Evolutionary conservation across 805 yeast species (phyloP).

Genomic region (Sugiyamaella valdiviana): DNA sequence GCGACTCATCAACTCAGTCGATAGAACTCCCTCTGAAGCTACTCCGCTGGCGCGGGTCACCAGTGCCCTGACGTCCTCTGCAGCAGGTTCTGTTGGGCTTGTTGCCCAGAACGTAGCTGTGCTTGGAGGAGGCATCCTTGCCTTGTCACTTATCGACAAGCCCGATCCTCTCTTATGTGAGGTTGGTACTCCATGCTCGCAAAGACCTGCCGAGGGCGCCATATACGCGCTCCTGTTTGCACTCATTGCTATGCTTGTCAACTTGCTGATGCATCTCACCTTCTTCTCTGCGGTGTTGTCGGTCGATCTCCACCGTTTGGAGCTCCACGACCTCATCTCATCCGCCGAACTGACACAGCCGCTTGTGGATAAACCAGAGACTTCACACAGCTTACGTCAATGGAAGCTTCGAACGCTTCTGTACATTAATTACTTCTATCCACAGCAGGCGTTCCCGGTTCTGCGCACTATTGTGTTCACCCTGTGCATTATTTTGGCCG

Average conservation of each 20-base stretch:
- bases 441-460: constrained; percentile 7
- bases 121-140: neutral
- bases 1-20: constrained; percentile 38
- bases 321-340: constrained; percentile 45
- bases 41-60: constrained; percentile 37
- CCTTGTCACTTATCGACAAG: constrained; percentile 7
- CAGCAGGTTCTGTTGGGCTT: constrained; percentile 36
- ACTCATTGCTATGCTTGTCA: constrained; percentile 45
- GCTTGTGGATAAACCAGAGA: neutral
- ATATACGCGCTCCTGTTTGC: constrained; percentile 38
- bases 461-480: neutral
- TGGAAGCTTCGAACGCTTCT: constrained; percentile 10
- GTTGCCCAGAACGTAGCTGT: constrained; percentile 18
- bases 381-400: neutral
- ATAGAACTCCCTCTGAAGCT: constrained; percentile 39
- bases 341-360: neutral
- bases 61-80: constrained; percentile 34
- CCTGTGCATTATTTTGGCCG: neutral
- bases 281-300: constrained; percentile 60
- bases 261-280: constrained; percentile 56
- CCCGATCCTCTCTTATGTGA: neutral
- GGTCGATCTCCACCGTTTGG: constrained; percentile 60
- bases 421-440: constrained; percentile 19
- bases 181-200: neutral
- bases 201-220: neutral